Base-by-base conservation (phyloP, 495 filamentous ascomycete species). In the Margaritispora aquatica region DNA sequence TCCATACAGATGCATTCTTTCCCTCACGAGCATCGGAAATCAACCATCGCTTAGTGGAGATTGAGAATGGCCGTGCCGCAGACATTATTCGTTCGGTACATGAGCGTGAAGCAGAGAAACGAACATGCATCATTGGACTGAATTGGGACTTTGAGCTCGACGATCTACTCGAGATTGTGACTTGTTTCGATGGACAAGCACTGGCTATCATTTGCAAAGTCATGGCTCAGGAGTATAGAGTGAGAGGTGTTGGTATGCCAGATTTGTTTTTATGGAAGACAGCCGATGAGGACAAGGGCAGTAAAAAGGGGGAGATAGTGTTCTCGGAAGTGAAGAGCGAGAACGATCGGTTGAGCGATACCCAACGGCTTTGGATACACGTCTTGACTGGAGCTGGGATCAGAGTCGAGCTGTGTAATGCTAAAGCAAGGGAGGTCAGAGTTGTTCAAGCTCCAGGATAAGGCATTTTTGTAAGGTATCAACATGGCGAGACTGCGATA, bases 281-380 rank as follows among this genome's bases (percentile, higher is more conserved):
- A 34, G 29, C 5, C 29, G 5, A 5, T 34, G 80, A 81, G 44
- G 46, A 62, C 17, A 73, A 74, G 31, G 24, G 24, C 7, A 50
- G 21, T 19, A n/a, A 10, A 5, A 71, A 61, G 49, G 74, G 75
- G 29, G 83, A 86, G 70, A 84, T 91, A 48, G 83, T 92, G 82
- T 96, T 97, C 74, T 80, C 83, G 2, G 92, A 97, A 73, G 92
- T 96, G 51, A 96, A 96, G 79, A 91, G 87, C 60, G 90, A 91
- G 74, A 97, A 96, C 75, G 94, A 98, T 77, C 83, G 91, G 29
- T 76, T 98, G 68, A 96, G 93, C 73, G 94, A 98, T 78, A 95
- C 92, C 31, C 94, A 98, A 73, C 79, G 94, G 63, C 76, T 98
- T 38, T 98, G 94, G 94, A 96, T 97, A 65, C 89, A 97, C 78